Evolutionary conservation across 139 green algal species (phyloP), one percentile per base, ranked within the genome.

Genomic region (Chlamydomonas sphaeroides): DNA sequence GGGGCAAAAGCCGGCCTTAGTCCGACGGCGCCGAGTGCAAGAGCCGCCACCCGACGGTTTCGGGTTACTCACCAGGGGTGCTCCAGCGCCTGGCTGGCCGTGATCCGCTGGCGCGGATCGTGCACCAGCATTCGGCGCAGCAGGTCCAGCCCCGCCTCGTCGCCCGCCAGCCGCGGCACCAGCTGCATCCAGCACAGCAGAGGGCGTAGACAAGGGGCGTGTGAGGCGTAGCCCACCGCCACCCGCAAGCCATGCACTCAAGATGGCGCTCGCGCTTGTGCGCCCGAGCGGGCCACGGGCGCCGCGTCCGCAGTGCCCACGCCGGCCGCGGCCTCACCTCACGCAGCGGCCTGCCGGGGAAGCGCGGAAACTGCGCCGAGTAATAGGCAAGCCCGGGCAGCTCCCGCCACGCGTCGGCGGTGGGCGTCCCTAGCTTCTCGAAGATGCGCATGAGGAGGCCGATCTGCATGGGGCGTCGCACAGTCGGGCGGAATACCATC

Each of bases 381-480:
- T 87, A 98, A 86, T 98, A 85, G 14, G 88, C 83, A 61, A 97
- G 80, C 5, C 77, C 65, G 4, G 78, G 83, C 33, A 92, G 68
- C 7, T 87, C 89, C 14, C 62, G 63, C 89, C 89, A 93, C 62
- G 84, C 88, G 5, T 85, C 66, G 72, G 95, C 90, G 11, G 70
- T 93, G 36, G 97, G 97, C 10, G 88, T 93, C 11, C 97, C 97
- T 39, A 98, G 87, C 33, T 95, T 78, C 41, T 92, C 33, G 77
- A 96, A 97, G 25, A 99, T 98, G 65, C 90, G 90, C 30, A 94
- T 77, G 39, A 98, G 49, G 87, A 97, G 90, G 26, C 94, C 90
- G 42, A 89, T 80, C 88, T 99, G 84, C 56, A 96, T 10, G 45
- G 45, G 45, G 10, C 45, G n/a, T n/a, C n/a, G n/a, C n/a, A n/a